Evolutionary conservation across 805 yeast species (phyloP).

Genomic region (Wickerhamiella domercqiae): DNA sequence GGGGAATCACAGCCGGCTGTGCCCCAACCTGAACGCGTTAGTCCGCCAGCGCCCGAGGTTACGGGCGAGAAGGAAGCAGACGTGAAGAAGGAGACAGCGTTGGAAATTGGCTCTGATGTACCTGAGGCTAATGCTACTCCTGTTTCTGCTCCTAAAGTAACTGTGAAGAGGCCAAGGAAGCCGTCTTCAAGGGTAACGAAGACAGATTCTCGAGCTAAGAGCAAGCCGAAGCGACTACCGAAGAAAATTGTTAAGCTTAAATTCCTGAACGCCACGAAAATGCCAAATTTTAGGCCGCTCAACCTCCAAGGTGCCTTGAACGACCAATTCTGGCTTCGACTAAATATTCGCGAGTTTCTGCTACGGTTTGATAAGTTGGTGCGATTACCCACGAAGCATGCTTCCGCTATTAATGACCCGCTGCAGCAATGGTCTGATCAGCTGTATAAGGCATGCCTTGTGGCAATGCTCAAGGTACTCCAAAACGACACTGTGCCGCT

Average conservation of each 20-base stretch:
- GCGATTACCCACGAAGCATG: conserved; percentile 22
- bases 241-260: conserved; percentile 11
- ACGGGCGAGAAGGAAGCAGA: too few relatives aligned
- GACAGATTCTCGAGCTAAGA: too few relatives aligned
- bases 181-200: too few relatives aligned
- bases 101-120: too few relatives aligned
- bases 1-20: too few relatives aligned
- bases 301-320: conserved; percentile 4
- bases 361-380: conserved; percentile 26
- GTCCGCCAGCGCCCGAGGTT: too few relatives aligned
- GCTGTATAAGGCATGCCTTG: conserved; percentile 22
- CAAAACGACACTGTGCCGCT: conserved; percentile 22
- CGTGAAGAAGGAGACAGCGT: too few relatives aligned
- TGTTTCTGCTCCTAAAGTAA: conserved; percentile 1
- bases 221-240: conserved; percentile 4
- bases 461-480: conserved; percentile 21
- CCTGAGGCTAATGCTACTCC: too few relatives aligned
- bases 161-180: too few relatives aligned
- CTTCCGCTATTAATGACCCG: conserved; percentile 24
- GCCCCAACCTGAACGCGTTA: too few relatives aligned
- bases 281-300: conserved; percentile 20
- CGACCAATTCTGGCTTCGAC: conserved; percentile 21
- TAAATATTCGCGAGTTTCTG: conserved; percentile 25
- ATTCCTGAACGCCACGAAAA: conserved; percentile 7
- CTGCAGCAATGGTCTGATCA: conserved; percentile 24